phyloP scores from a whole-genome alignment of 495 filamentous ascomycete genomes.

The Margaritispora aquatica region DNA sequence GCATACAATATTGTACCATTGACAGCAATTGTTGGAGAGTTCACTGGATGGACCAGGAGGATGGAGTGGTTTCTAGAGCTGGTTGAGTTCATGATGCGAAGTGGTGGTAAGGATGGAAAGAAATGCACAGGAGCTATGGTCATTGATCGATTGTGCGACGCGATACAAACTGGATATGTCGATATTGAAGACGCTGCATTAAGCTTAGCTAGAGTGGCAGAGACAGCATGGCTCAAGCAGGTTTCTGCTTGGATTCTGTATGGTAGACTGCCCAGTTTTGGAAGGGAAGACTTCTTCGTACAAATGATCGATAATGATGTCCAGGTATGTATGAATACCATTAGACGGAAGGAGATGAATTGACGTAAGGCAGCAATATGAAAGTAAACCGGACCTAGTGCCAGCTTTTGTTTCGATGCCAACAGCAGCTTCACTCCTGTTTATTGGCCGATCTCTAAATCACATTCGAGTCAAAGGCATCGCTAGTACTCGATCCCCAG shows the following conservation, averaged over 20 bases:
- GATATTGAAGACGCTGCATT: slow-evolving; percentile 73
- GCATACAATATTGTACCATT: slow-evolving; percentile 90
- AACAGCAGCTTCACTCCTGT: slow-evolving; percentile 78
- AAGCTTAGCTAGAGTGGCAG: slow-evolving; percentile 66
- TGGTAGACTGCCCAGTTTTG: slow-evolving; percentile 68
- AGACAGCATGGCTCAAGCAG: slow-evolving; percentile 87
- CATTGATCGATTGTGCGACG: slow-evolving; percentile 66
- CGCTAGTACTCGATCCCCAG: slow-evolving; percentile 39
- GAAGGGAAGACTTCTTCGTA: slow-evolving; percentile 67
- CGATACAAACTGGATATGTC: slow-evolving; percentile 80
- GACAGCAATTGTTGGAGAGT: slow-evolving; percentile 74
- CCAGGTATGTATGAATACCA: slow-evolving; percentile 4
- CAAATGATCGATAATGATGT: slow-evolving; percentile 30
- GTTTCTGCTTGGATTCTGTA: slow-evolving; percentile 85
- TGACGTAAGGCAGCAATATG: slow-evolving; percentile 39
- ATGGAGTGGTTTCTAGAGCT: slow-evolving; percentile 85
- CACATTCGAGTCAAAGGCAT: slow-evolving; percentile 54
- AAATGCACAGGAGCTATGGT: slow-evolving; percentile 57
- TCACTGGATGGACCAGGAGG: slow-evolving; percentile 74
- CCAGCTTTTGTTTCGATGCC: slow-evolving; percentile 71
- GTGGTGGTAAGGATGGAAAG: slow-evolving; percentile 18
- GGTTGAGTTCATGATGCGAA: slow-evolving; percentile 53
- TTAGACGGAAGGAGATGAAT: neutral
- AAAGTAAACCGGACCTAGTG: slow-evolving; percentile 47
- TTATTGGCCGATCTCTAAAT: slow-evolving; percentile 84